phyloP scores from a whole-genome alignment of 345 rosid species.

The Populus simonii region DNA sequence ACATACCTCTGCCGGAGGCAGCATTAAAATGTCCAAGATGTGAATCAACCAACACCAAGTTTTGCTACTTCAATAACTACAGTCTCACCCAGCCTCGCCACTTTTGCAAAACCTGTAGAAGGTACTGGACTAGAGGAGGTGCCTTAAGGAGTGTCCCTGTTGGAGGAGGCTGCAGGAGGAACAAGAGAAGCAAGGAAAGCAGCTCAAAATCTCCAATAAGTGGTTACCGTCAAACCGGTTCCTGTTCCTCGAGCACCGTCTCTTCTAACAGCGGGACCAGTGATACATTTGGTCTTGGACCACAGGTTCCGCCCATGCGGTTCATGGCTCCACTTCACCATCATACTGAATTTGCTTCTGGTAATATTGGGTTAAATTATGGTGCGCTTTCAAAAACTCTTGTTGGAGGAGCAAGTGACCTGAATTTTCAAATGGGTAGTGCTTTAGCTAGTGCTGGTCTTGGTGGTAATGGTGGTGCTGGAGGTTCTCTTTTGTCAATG shows the following conservation, averaged over 20 bases:
- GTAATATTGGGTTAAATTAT: constrained; percentile 46
- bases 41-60: constrained; percentile 88
- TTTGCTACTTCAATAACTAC: constrained; percentile 97
- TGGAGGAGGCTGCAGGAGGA: constrained; percentile 91
- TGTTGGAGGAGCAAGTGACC: constrained; percentile 39
- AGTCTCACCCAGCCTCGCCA: constrained; percentile 95
- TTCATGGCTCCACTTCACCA: constrained; percentile 61
- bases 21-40: constrained; percentile 91
- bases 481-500: constrained; percentile 33
- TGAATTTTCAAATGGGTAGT: constrained; percentile 38
- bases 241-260: constrained; percentile 40
- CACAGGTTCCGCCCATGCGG: constrained; percentile 37
- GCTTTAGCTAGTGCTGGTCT: constrained; percentile 28
- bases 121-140: constrained; percentile 98
- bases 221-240: constrained; percentile 35
- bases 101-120: constrained; percentile 91
- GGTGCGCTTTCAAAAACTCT: constrained; percentile 30
- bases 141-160: constrained; percentile 87
- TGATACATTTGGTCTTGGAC: constrained; percentile 49
- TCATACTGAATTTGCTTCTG: constrained; percentile 31
- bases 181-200: constrained; percentile 69
- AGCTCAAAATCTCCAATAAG: constrained; percentile 45
- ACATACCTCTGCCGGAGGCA: constrained; percentile 73
- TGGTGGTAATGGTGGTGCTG: constrained; percentile 20
- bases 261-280: constrained; percentile 34